Percentiles rank a stretch among this genome's conserved stretches.
These are phyloP conservation scores for Fusarium incarnatum DNA, from an alignment of 2,329 filamentous ascomycete genomes.

Conservation along the genomic window DNA sequence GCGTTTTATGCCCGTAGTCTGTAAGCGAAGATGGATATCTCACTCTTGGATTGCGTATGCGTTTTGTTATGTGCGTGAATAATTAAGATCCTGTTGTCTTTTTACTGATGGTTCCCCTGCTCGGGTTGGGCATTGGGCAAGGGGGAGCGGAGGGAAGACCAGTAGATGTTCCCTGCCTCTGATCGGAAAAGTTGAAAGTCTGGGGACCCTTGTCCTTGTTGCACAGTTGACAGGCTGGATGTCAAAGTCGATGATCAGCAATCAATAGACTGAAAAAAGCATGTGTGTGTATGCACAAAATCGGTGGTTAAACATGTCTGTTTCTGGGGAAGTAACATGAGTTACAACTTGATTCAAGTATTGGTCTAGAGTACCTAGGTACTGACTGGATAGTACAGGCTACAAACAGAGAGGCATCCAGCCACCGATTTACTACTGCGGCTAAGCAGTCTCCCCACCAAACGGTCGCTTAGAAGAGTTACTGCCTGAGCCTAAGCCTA, in stretches of 20 bases:
- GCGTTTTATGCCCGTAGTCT: neutral
- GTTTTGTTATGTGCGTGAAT: neutral
- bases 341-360: neutral
- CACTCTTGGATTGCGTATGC: neutral
- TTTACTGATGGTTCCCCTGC: slow-evolving; percentile 12
- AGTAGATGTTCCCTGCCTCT: slow-evolving; percentile 27
- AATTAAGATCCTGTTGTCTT: neutral
- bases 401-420: neutral
- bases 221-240: neutral
- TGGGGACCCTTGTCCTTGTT: slow-evolving; percentile 15
- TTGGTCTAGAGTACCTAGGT: neutral
- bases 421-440: slow-evolving; percentile 6
- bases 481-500: neutral
- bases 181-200: slow-evolving; percentile 12
- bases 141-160: neutral
- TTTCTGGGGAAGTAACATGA: neutral
- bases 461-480: neutral
- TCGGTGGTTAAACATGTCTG: neutral
- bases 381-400: neutral
- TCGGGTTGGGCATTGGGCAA: neutral
- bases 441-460: neutral
- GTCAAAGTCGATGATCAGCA: slow-evolving; percentile 6
- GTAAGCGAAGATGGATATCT: neutral
- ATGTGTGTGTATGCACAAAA: neutral
- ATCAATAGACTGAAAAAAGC: slow-evolving; percentile 5